A percentile compares a stretch with the other conserved stretches of the same genome.
phyloP scores from a whole-genome alignment of 352 stramenopile genomes.

The Aphanomyces astaci region DNA sequence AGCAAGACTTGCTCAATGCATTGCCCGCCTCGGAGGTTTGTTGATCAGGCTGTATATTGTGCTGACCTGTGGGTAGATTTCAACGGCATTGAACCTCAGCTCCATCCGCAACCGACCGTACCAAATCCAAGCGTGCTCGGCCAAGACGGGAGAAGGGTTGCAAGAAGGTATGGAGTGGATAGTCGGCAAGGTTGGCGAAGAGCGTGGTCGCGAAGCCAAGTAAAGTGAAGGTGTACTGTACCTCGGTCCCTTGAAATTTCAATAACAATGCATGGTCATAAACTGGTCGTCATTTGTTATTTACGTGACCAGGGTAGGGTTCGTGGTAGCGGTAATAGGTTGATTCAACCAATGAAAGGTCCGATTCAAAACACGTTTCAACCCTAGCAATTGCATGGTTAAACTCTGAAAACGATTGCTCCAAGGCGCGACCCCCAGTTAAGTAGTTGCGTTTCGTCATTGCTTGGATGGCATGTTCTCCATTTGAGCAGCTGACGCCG shows the following conservation, averaged over 20 bases:
- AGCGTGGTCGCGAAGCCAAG: constrained; percentile 57
- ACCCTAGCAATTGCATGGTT: no score
- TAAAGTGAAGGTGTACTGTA: constrained; percentile 28
- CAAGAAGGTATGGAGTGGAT: constrained; percentile 86
- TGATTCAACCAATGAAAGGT: neutral
- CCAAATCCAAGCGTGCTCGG: constrained; percentile 87
- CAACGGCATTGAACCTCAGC: constrained; percentile 83
- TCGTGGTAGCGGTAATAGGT: neutral
- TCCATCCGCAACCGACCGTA: constrained; percentile 84
- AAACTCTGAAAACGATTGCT: no score
- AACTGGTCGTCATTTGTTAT: neutral
- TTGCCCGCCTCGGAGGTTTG: constrained; percentile 63
- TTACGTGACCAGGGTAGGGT: neutral
- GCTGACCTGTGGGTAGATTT: constrained; percentile 81
- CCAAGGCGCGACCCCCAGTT: no score
- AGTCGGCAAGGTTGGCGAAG: constrained; percentile 67
- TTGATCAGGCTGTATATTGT: no score
- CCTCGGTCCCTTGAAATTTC: neutral
- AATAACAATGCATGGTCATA: neutral
- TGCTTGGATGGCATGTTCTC: no score
- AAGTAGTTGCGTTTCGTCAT: no score
- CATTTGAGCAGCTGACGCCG: no score
- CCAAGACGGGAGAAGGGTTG: constrained; percentile 84
- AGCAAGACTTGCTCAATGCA: constrained; percentile 92
- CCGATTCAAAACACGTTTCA: neutral